Base-by-base conservation (phyloP, 768 basidiomycete species). In the Galerina sulciceps region DNA sequence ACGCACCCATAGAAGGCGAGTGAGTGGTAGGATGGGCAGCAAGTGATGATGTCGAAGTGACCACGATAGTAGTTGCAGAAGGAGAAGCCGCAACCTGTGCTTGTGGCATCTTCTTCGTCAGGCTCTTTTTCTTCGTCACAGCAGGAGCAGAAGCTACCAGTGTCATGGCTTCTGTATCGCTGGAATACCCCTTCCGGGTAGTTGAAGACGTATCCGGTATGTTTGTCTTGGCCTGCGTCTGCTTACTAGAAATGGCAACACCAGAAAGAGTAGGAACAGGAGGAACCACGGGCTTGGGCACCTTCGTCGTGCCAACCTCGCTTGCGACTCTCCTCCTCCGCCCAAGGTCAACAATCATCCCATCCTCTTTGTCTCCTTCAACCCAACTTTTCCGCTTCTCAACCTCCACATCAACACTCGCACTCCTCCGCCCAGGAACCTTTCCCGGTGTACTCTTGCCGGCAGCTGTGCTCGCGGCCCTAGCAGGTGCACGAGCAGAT, bases 301-400 rank as follows among this genome's bases (percentile, higher is more conserved):
- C 20, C 17, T 13, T 53, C 11, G 10, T 8, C 18, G 20, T 15
- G 18, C 59, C 63, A 22, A 59, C 48, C 43, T 69, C 67, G 47
- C 67, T 67, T 8, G 62, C 60, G 14, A 53, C 58, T 38, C 64
- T 59, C 60, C 59, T 59, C 49, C 65, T 54, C 52, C 60, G 37
- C 15, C 67, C 67, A 8, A 67, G 57, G 50, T 69, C 65, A 8
- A 69, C 62, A 23, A 69, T 68, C 63, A 58, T 65, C 40, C 45
- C 61, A 9, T 57, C 58, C 11, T 47, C 55, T 6, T 59, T 48
- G 15, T 41, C 45, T 15, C 18, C 42, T 11, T 57, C 51, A 34
- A 44, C 10, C 58, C 55, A 58, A 34, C 60, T 62, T 52, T 59
- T 61, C 54, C 65, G 49, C n/a, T 36, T 58, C 23, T 40, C 44